These are phyloP conservation scores for Cyberlindnera euphorbiiphila DNA, from an alignment of 805 yeast species.

Conservation along the genomic window DNA sequence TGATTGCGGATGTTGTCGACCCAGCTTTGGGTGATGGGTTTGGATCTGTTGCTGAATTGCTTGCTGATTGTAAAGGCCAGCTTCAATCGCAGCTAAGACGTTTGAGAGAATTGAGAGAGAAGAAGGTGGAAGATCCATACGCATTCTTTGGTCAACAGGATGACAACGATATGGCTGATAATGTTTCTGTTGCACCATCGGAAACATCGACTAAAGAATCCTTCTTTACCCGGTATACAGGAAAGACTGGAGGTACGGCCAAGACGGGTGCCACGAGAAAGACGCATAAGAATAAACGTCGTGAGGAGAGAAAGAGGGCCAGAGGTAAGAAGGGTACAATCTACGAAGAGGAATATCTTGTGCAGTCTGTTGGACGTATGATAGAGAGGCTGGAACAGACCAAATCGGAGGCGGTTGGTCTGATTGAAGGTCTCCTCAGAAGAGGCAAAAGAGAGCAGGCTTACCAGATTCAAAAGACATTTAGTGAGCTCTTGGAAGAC, in stretches of 20 bases:
- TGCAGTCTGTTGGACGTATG: constrained; percentile 83
- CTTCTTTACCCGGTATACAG: constrained; percentile 92
- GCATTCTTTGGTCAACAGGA: constrained; percentile 71
- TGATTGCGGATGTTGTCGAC: constrained; percentile 60
- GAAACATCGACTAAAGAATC: constrained; percentile 92
- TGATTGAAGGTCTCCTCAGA: constrained; percentile 74
- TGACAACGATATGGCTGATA: constrained; percentile 74
- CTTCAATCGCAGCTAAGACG: constrained; percentile 77
- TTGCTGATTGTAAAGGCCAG: constrained; percentile 93
- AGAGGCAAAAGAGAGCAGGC: constrained; percentile 77
- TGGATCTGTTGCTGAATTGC: constrained; percentile 77
- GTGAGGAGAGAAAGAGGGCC: constrained; percentile 94
- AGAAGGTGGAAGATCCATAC: constrained; percentile 81
- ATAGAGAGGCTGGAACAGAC: constrained; percentile 77
- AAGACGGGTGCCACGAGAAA: constrained; percentile 93
- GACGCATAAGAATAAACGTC: constrained; percentile 86
- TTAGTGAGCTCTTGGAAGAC: constrained; percentile 51
- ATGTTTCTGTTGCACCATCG: constrained; percentile 91
- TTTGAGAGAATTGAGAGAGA: constrained; percentile 76
- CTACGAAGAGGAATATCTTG: constrained; percentile 93
- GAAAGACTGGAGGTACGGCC: constrained; percentile 93
- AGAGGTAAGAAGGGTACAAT: constrained; percentile 97
- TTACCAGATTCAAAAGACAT: constrained; percentile 66
- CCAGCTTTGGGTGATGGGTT: constrained; percentile 82
- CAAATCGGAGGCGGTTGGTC: constrained; percentile 63